A percentile compares a stretch with the other conserved stretches of the same genome.
Evolutionary conservation across 495 filamentous ascomycete genomes (phyloP).

Genomic region (Podospora didyma): DNA sequence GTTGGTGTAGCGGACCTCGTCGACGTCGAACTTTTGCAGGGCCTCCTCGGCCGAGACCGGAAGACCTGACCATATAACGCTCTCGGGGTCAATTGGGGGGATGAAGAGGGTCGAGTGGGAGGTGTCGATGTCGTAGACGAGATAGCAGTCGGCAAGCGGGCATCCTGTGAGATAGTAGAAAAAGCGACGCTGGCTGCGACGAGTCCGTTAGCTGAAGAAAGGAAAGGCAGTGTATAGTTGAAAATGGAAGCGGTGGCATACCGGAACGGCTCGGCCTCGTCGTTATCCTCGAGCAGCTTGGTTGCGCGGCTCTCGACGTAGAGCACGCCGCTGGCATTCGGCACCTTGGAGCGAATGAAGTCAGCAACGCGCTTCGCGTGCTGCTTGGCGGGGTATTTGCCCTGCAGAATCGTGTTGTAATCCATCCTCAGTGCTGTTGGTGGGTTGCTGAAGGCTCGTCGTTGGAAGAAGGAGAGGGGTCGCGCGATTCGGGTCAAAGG

Average conservation of each 20-base stretch:
- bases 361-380: conserved; percentile 81
- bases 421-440: conserved; percentile 20
- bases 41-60: conserved; percentile 76
- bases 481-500: not conserved
- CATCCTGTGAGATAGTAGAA: conserved; percentile 97
- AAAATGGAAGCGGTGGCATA: conserved; percentile 30
- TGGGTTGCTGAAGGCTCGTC: not conserved
- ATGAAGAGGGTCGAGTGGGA: conserved; percentile 84
- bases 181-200: conserved; percentile 73
- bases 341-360: conserved; percentile 59
- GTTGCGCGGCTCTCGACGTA: conserved; percentile 87
- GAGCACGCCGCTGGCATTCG: conserved; percentile 59
- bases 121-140: conserved; percentile 72
- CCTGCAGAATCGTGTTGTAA: conserved; percentile 41
- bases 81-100: conserved; percentile 79
- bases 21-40: conserved; percentile 73
- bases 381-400: conserved; percentile 93
- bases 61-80: conserved; percentile 94
- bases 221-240: not conserved
- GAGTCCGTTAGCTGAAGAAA: conserved; percentile 2
- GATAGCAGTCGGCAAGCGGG: conserved; percentile 71
- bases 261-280: conserved; percentile 74
- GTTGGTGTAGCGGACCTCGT: conserved; percentile 63
- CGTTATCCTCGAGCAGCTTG: conserved; percentile 75
- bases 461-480: not conserved